phyloP scores from a whole-genome alignment of 164 flowering plant genomes.

The Stephania yunnanensis region DNA sequence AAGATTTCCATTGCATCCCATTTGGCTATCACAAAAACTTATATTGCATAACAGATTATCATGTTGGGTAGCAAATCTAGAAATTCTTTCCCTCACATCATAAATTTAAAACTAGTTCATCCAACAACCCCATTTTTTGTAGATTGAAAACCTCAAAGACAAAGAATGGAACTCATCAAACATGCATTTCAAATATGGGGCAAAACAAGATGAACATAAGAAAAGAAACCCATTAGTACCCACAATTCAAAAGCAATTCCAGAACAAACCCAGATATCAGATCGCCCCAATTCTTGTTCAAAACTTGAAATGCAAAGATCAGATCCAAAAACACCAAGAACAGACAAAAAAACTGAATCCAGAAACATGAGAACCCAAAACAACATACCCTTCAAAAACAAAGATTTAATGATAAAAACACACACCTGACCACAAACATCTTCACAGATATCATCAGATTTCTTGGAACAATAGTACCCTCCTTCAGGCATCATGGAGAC shows the following conservation, averaged over 20 bases:
- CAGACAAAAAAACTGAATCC: neutral
- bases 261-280: constrained; percentile 1
- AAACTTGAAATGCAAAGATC: neutral
- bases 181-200: neutral
- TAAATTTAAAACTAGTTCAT: neutral
- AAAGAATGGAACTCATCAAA: neutral
- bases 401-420: neutral
- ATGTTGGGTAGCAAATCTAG: neutral
- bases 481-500: constrained; percentile 42
- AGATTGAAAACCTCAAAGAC: neutral
- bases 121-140: neutral
- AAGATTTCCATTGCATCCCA: neutral
- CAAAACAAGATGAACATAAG: neutral
- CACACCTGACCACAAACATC: constrained; percentile 82
- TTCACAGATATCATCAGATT: constrained; percentile 70
- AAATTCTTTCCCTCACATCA: neutral
- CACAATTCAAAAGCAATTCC: neutral
- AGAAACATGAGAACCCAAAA: neutral
- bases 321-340: constrained; percentile 1
- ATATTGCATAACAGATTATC: neutral
- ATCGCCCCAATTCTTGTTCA: constrained; percentile 2
- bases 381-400: neutral
- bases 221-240: neutral
- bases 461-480: constrained; percentile 59
- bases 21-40: neutral